A percentile compares a stretch with the other conserved stretches of the same genome.
These are phyloP conservation scores for Pezicula neosporulosa DNA, from an alignment of 2,329 filamentous ascomycete genomes.

Conservation along the genomic window DNA sequence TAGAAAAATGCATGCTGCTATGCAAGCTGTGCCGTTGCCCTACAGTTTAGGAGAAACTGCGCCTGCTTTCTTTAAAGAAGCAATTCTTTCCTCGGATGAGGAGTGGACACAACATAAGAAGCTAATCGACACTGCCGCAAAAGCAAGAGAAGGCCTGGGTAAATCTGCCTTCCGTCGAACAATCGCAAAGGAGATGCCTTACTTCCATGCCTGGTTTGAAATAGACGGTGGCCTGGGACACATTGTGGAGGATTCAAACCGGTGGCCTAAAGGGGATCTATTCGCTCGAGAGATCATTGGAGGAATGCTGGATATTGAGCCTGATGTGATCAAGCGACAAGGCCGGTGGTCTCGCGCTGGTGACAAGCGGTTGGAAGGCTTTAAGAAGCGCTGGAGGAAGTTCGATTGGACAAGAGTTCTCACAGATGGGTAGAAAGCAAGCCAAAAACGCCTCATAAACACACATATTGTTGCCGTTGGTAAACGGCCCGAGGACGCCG, in stretches of 20 bases:
- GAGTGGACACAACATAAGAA: slow-evolving; percentile 97
- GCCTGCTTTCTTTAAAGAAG: slow-evolving; percentile 93
- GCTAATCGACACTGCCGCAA: slow-evolving; percentile 79
- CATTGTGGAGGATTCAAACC: slow-evolving; percentile 78
- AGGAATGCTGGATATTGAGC: slow-evolving; percentile 82
- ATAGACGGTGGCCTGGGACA: slow-evolving; percentile 91
- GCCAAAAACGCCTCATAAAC: no score
- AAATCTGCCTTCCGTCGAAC: slow-evolving; percentile 77
- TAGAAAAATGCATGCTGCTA: slow-evolving; percentile 76
- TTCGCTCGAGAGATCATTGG: slow-evolving; percentile 91
- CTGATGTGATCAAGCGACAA: slow-evolving; percentile 84
- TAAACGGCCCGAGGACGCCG: no score
- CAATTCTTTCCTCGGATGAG: slow-evolving; percentile 81
- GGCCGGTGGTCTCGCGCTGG: slow-evolving; percentile 73
- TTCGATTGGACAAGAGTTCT: slow-evolving; percentile 81
- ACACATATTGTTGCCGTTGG: no score
- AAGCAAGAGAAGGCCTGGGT: slow-evolving; percentile 65
- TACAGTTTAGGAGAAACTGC: slow-evolving; percentile 88
- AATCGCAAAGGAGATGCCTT: slow-evolving; percentile 93
- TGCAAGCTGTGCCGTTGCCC: slow-evolving; percentile 83
- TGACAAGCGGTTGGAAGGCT: slow-evolving; percentile 65
- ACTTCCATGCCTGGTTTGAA: slow-evolving; percentile 96
- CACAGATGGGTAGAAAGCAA: slow-evolving; percentile 21
- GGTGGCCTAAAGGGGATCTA: slow-evolving; percentile 87
- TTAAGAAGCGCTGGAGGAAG: slow-evolving; percentile 82